Conservation (phyloP, 176 grass and related monocot species). For the Alloteropsis semialata region DNA sequence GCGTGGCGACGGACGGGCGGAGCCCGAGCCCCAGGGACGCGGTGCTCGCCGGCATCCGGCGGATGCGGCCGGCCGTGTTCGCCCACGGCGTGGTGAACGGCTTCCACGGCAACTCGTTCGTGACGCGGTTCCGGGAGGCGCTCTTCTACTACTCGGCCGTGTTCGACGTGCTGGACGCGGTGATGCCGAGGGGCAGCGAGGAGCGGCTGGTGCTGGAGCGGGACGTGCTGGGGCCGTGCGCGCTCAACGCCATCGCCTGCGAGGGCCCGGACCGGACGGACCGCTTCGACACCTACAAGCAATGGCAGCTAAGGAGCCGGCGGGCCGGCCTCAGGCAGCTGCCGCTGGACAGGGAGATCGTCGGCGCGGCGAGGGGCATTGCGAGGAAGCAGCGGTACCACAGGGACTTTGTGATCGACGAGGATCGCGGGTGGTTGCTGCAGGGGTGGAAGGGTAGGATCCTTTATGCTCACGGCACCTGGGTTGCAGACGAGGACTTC, state of each 20-base stretch:
- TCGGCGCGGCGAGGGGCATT: too few species aligned
- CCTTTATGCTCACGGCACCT: too few species aligned
- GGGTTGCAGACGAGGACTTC: too few species aligned
- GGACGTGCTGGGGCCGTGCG: not conserved
- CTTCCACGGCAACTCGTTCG: not conserved
- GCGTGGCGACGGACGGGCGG: not conserved
- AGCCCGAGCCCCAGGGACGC: not conserved
- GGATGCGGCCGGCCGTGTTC: not conserved
- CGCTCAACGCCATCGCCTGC: not conserved
- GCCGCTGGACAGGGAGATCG: too few species aligned
- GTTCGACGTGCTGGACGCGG: not conserved
- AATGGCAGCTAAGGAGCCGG: not conserved
- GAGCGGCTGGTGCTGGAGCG: constrained; percentile 3
- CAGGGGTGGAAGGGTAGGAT: too few species aligned
- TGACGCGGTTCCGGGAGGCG: constrained; percentile 22
- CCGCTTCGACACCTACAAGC: not conserved
- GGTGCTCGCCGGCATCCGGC: not conserved
- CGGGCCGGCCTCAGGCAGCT: too few species aligned
- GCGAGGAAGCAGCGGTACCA: too few species aligned
- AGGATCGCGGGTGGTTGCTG: too few species aligned
- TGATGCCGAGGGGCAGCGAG: not conserved
- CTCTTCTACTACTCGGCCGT: constrained; percentile 24
- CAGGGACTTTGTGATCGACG: too few species aligned
- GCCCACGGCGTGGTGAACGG: not conserved
- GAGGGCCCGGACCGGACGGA: too few species aligned